Evolutionary conservation across 2,329 filamentous ascomycete genomes (phyloP), one percentile per base, ranked within the genome.

Genomic region (Cordyceps militaris): DNA sequence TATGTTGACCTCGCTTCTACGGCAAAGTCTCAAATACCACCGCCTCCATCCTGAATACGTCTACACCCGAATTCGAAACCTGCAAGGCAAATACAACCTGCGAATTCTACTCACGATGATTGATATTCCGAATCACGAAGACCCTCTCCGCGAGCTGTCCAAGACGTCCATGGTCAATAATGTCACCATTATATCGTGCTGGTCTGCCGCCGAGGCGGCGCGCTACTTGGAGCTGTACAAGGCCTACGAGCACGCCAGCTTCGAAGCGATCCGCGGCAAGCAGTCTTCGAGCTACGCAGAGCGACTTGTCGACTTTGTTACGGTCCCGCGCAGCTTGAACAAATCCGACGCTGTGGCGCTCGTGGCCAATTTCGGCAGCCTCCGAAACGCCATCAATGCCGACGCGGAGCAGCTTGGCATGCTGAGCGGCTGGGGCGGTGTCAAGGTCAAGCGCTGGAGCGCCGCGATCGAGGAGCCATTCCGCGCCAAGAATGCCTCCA

Each of bases 31-130:
- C 56, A 99, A 97, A 72, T 99, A 99, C 72, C 94, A 99, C 72
- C 90, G 93, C 28, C 80, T 99, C 54, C 94, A 99, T 69, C 94
- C 94, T 1, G 94, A 99, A 73, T 99, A 99, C 76, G 91, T 99
- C 66, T 97, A 97, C 76, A 91, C 88, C 24, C 88, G 94, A 58
- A 95, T 99, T 64, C 87, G 88, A 54, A 84, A 86, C 50, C 78
- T 99, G 4, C 89, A 89, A 53, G 89, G 89, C 52, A 90, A 89
- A 73, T 97, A 95, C 75, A 87, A 86, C 63, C 80, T 99, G 21
- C 89, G 94, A 49, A 80, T 99, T 54, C 75, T 99, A 28, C 80
- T 99, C 50, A 86, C 87, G 21, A 91, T 97, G 83, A 92, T 97
- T 26, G 94, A 99, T 71, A 96, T 99, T 54, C 84, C 87, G 24